These are phyloP conservation scores for Trichophyton mentagrophytes DNA, from an alignment of 2,329 filamentous ascomycete genomes.

Conservation along the genomic window DNA sequence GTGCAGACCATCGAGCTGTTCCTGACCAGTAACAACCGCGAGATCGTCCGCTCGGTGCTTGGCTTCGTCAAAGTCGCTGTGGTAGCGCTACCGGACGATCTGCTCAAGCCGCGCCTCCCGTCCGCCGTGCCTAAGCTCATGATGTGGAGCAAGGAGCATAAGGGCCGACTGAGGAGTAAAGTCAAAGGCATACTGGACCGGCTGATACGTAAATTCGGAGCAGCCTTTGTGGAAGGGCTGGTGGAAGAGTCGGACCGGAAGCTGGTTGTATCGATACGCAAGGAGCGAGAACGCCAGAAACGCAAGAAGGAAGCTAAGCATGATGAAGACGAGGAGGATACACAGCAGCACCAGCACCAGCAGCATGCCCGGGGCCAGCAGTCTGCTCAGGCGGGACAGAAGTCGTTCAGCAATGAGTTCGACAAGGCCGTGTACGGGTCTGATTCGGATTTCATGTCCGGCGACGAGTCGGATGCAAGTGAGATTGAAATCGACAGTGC, in stretches of 20 bases:
- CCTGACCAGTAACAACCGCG: slow-evolving; percentile 87
- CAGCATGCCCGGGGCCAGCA: too few relatives aligned
- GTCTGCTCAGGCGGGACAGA: slow-evolving; percentile 4
- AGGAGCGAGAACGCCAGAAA: slow-evolving; percentile 83
- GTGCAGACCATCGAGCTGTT: slow-evolving; percentile 95
- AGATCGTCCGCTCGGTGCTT: slow-evolving; percentile 87
- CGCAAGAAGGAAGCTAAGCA: slow-evolving; percentile 65
- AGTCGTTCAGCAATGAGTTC: slow-evolving; percentile 72
- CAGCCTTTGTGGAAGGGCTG: slow-evolving; percentile 62
- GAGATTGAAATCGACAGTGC: slow-evolving; percentile 31
- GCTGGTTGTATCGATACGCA: slow-evolving; percentile 84
- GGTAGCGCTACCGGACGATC: slow-evolving; percentile 64
- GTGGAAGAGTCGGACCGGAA: slow-evolving; percentile 82
- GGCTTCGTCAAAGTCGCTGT: slow-evolving; percentile 96
- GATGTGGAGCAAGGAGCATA: slow-evolving; percentile 96
- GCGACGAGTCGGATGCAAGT: slow-evolving; percentile 48
- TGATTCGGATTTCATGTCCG: slow-evolving; percentile 48
- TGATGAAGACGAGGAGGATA: slow-evolving; percentile 34
- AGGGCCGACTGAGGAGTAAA: slow-evolving; percentile 90
- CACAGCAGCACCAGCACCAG: slow-evolving; percentile 17
- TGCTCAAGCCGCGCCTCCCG: slow-evolving; percentile 64
- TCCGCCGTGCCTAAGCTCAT: slow-evolving; percentile 79
- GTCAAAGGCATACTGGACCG: slow-evolving; percentile 96
- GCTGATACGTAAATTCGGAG: slow-evolving; percentile 82
- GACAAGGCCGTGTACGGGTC: slow-evolving; percentile 91